Evolutionary conservation across 495 filamentous ascomycete species (phyloP).

Genomic region (Penicillium ucsense): DNA sequence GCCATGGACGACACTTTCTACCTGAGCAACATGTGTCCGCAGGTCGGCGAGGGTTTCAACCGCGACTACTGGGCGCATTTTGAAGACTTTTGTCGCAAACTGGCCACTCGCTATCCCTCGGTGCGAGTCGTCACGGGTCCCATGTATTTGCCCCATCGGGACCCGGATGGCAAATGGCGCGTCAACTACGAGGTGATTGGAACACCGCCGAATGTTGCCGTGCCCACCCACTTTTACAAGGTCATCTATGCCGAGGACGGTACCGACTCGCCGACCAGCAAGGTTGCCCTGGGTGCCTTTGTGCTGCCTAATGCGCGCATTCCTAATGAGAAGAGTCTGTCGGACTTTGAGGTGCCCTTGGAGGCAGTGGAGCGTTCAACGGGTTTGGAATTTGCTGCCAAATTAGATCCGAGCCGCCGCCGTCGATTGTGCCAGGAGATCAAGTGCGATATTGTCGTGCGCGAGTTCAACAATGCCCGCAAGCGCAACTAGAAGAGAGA

Average conservation of each 20-base stretch:
- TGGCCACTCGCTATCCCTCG: conserved; percentile 71
- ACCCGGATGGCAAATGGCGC: conserved; percentile 86
- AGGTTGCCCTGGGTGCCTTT: conserved; percentile 86
- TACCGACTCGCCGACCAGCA: conserved; percentile 42
- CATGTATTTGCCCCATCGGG: conserved; percentile 75
- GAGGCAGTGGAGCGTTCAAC: conserved; percentile 86
- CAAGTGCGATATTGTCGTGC: conserved; percentile 66
- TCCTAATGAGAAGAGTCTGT: conserved; percentile 69
- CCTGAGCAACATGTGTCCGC: conserved; percentile 93
- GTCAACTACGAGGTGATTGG: conserved; percentile 97
- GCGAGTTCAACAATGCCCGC: conserved; percentile 53
- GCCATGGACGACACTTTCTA: conserved; percentile 93
- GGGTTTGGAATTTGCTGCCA: conserved; percentile 79
- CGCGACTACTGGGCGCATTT: conserved; percentile 98
- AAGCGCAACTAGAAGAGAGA: conserved; percentile 14
- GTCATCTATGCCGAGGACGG: conserved; percentile 92
- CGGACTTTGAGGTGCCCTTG: conserved; percentile 87
- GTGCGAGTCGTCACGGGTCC: conserved; percentile 92
- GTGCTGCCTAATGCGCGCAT: conserved; percentile 93
- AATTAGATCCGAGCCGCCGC: conserved; percentile 60
- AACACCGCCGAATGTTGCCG: conserved; percentile 83
- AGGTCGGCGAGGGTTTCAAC: conserved; percentile 96
- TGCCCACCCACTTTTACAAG: conserved; percentile 98
- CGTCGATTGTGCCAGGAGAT: conserved; percentile 81
- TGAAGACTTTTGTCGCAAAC: conserved; percentile 85